Conservation (phyloP, 169 alveolate species). For the Plasmodium knowlesi region DNA sequence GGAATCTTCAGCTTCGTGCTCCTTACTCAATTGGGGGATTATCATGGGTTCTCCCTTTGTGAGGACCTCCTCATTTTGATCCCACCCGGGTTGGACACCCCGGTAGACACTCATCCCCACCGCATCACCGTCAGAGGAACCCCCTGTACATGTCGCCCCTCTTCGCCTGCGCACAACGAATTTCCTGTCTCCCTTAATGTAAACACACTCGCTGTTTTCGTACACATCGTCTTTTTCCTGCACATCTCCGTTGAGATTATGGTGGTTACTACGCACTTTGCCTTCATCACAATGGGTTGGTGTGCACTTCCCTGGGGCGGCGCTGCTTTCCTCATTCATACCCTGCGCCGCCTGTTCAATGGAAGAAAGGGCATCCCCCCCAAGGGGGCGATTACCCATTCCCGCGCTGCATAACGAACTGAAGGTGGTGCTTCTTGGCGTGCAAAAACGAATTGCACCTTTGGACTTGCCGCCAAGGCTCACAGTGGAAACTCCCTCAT, state of each 20-base stretch:
- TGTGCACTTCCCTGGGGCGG: neutral
- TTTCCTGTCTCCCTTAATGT: slow-evolving; percentile 13
- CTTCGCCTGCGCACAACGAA: slow-evolving; percentile 10
- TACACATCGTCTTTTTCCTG: slow-evolving; percentile 41
- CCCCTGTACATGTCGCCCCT: neutral
- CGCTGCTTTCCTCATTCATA: neutral
- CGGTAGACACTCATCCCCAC: neutral
- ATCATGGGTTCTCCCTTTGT: neutral
- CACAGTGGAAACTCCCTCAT: slow-evolving; percentile 1
- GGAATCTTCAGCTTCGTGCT: neutral
- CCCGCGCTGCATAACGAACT: neutral
- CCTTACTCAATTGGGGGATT: neutral
- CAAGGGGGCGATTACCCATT: neutral
- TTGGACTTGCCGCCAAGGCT: neutral
- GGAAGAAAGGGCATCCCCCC: neutral
- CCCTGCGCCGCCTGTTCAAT: neutral
- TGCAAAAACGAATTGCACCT: neutral
- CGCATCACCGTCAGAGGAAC: neutral
- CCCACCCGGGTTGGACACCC: neutral
- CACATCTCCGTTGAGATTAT: neutral
- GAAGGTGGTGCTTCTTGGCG: neutral
- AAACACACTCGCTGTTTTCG: slow-evolving; percentile 59
- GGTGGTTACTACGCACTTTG: neutral
- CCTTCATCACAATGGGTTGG: neutral
- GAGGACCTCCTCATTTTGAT: neutral